Evolutionary conservation across 2,329 filamentous ascomycete genomes (phyloP), one percentile per base, ranked within the genome.

Genomic region (Ciborinia camelliae): DNA sequence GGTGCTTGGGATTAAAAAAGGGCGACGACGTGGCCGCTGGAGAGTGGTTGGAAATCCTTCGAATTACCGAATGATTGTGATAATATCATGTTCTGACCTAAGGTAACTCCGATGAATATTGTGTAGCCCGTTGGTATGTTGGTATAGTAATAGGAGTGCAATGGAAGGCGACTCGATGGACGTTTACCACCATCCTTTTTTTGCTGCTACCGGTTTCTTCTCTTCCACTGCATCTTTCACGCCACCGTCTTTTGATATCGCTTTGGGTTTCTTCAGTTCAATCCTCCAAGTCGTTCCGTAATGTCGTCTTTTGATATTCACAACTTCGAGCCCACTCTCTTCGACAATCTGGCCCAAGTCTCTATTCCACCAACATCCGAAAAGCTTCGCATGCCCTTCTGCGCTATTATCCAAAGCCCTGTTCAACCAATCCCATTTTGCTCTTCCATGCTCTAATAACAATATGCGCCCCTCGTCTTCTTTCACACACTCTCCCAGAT

Each of bases 361-460:
- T 61, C 86, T 78, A 75, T 89, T 89, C 85, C 85, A 88, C 86
- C 86, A 88, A 76, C 86, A 89, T 3, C 86, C 86, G 71, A 84
- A 88, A 70, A 82, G 81, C 28, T 78, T 76, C 65, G 86, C 87
- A 71, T 88, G 86, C 28, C 77, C 75, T 20, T 76, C 75, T 0
- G 86, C 86, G 64, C 81, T 80, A 67, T 76, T 77, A 75, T 89
- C 86, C 39, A 89, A 75, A 23, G 84, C 69, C 12, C 77, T 75
- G 72, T 89, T 88, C 41, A 88, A 76, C 62, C 84, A 76, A 7
- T 79, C 77, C 74, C 79, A 86, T 71, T 75, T 79, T 20, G 83
- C 84, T 66, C 83, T 81, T 30, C 86, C 86, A 76, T 88, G 86
- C 75, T 88, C 86, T 10, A 89, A 76, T 57, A 89, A 76, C 43